phyloP scores from a whole-genome alignment of 345 rosid species.

The sweet orange (Citrus sinensis) region DNA sequence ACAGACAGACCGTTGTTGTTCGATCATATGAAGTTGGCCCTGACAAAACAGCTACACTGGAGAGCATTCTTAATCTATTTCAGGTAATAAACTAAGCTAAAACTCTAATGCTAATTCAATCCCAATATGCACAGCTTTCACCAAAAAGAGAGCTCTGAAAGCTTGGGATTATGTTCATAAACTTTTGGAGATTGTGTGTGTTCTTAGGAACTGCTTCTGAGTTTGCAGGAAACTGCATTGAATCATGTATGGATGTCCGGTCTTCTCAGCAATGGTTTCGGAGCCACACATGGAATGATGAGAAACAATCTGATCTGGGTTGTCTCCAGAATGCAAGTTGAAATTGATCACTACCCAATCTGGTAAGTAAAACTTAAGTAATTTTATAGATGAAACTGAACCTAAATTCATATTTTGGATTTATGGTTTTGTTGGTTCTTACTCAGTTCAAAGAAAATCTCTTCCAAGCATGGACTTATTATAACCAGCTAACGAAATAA shows the following conservation, averaged over 20 bases:
- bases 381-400: not conserved
- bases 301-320: conserved; percentile 74
- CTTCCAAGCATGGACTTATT: not conserved
- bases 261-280: conserved; percentile 66
- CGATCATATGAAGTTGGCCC: conserved; percentile 72
- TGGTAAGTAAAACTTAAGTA: conserved; percentile 30
- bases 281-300: conserved; percentile 70
- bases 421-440: not conserved
- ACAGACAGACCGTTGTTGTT: conserved; percentile 55
- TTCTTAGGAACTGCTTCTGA: not conserved
- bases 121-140: not conserved
- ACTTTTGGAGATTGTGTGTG: not conserved
- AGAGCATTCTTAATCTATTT: conserved; percentile 58
- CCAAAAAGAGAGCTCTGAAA: too few species aligned
- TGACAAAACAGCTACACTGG: conserved; percentile 57
- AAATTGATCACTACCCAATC: conserved; percentile 57
- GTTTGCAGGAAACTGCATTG: conserved; percentile 57
- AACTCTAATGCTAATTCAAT: not conserved
- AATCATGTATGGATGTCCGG: conserved; percentile 86
- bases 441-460: not conserved
- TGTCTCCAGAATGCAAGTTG: conserved; percentile 62
- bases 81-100: conserved; percentile 33
- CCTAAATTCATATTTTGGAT: not conserved
- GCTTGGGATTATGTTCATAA: not conserved
- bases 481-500: not conserved